Evolutionary conservation across 2,329 filamentous ascomycete genomes (phyloP), one percentile per base, ranked within the genome.

Genomic region (Penicillium italicum): DNA sequence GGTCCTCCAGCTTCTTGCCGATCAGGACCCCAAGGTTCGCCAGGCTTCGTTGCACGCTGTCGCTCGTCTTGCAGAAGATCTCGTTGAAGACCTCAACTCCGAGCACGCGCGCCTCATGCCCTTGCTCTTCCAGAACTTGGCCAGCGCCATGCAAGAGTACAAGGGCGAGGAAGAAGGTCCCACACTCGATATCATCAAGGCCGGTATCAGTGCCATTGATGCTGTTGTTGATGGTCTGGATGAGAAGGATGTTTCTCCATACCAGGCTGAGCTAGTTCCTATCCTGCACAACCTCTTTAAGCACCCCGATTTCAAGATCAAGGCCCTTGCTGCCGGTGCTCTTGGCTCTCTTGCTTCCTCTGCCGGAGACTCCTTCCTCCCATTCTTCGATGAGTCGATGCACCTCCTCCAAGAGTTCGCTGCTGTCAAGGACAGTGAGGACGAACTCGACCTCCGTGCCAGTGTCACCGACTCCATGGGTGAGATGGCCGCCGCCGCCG

Each of bases 371-470:
- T 85, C 84, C 14, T 99, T 97, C 80, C 78, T 88, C 66, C 90
- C 92, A n/a, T 97, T 89, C 81, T 96, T 97, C 72, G 85, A 91
- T 66, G 82, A 89, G 61, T 92, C 90, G 28, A 97, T 99, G 91
- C 83, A 89, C 60, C 85, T 89, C n/a, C 85, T 97, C 55, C 91
- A 90, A 52, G 83, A 85, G 51, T 97, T 90, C 67, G 88, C 94
- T 62, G 82, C 84, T 52, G 87, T 95, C 74, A 96, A 96, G 79
- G 90, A 92, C 50, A 89, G 84, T 57, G 89, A 96, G 63, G 91
- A 96, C 49, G 91, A 96, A 71, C 85, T 97, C 51, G 88, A 96
- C 62, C 84, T 97, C 33, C 87, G 94, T 65, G 91, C 90, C 64
- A 89, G 91, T 55, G 91, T 95, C 37, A 91, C 90, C 65, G 94